Base-by-base conservation (phyloP, 352 stramenopile species). In the Phytophthora foliorum region DNA sequence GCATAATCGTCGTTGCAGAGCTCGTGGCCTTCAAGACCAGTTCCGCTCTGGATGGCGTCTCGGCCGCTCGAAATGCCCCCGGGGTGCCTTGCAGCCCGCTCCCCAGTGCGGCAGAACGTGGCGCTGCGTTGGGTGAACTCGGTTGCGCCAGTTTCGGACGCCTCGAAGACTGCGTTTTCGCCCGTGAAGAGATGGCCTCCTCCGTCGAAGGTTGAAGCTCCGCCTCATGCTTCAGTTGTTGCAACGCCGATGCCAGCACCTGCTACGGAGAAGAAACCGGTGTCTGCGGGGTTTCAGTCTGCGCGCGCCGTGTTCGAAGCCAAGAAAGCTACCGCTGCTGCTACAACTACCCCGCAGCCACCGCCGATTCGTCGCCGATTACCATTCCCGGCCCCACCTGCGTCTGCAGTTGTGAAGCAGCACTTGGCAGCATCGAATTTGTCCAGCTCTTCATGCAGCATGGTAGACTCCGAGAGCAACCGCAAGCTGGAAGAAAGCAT, bases 1-100 rank as follows among this genome's bases (percentile, higher is more conserved):
- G 13, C 36, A 59, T 63, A 73, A 73, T 68, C 50, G 22, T 11
- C 64, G 25, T 22, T 61, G 50, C 24, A 16, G 19, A 34, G 39
- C 49, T 7, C 27, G 19, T 16, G 32, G 13, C 4, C 36, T 11
- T 21, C 27, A 14, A 29, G 38, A 29, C 9, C 50, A 54, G 16
- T 57, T 48, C 8, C 27, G 8, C 46, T 13, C 13, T 19, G 36
- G 10, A 89, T 89, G 80, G 67, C 80, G 49, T 83, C 78, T 41
- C 56, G 77, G 45, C 63, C 77, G 27, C 65, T 78, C 42, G 42
- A 22, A 25, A 17, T 27, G 59, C 70, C 75, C 21, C 71, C 67
- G 9, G 70, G 70, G 2, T 73, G 63, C 29, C 63, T 64, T 42
- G 48, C 57, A 34, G 48, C 29, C 17, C 73, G 70, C 57, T 54